Conservation (phyloP, 148 eudicot species). For the Limonium bicolor region DNA sequence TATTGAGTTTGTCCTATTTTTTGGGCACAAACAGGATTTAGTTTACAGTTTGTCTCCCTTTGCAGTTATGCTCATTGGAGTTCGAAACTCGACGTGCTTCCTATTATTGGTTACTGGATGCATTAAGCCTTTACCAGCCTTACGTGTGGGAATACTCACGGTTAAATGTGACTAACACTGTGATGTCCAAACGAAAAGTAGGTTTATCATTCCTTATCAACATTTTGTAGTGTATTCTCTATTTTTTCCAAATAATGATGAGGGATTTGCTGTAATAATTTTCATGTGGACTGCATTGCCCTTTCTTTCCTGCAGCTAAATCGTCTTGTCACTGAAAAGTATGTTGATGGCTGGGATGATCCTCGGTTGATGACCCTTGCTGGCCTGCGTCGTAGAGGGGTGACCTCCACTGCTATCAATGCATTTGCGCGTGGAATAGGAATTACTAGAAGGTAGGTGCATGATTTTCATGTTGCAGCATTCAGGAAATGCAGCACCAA, state of each 20-base stretch:
- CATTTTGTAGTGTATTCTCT: not conserved
- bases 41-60: no score
- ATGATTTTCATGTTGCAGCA: not conserved
- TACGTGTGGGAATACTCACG: conserved; percentile 97
- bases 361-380: conserved; percentile 91
- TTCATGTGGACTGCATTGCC: not conserved
- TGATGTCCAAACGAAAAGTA: conserved; percentile 98
- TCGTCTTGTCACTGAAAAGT: conserved; percentile 73
- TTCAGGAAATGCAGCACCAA: not conserved
- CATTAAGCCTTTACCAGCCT: conserved; percentile 74
- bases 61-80: conserved; percentile 90
- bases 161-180: conserved; percentile 77
- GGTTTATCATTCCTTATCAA: conserved; percentile 6
- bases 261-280: not conserved
- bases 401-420: conserved; percentile 72
- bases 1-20: no score
- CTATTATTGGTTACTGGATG: conserved; percentile 89
- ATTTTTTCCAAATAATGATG: not conserved
- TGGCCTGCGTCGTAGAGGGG: conserved; percentile 91
- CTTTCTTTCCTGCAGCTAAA: conserved; percentile 72
- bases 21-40: no score
- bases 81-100: conserved; percentile 98
- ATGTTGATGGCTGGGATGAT: conserved; percentile 99
- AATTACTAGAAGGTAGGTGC: conserved; percentile 71
- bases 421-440: conserved; percentile 90